Base-by-base conservation (phyloP, 2,329 filamentous ascomycete genomes). In the Phoma sp. region DNA sequence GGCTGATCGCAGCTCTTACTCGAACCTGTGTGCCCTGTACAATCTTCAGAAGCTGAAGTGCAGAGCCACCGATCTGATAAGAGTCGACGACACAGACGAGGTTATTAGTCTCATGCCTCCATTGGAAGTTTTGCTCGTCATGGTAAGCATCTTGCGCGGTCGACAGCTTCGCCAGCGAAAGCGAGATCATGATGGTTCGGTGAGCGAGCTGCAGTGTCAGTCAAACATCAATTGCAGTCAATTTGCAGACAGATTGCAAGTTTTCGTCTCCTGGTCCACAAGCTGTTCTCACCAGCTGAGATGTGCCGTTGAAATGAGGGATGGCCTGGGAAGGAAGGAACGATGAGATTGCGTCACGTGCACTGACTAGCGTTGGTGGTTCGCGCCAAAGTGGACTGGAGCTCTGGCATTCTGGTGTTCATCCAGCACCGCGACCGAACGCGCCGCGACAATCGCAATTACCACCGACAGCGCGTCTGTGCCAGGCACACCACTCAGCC, bases 11-110 rank as follows among this genome's bases (percentile, higher is more conserved):
- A 39, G 45, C 50, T 63, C 69, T 63, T 78, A 82, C 80, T 69
- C 80, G 63, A 49, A 77, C 62, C 46, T 77, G 72, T 13, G 69
- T 73, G 19, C 76, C 77, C 53, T 77, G 75, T 13, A 74, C 61
- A 25, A 82, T 64, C 63, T 74, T 75, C 63, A 80, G 64, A 12
- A 75, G 56, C 56, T 72, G 67, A 32, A 72, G 53, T 37, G 64
- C 56, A 17, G 55, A 57, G 31, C 58, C 61, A 25, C 51, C 62
- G 24, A 63, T 62, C 24, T 68, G 62, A 43, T 71, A 72, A 21
- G 62, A 68, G 49, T 76, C 74, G 29, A 75, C 56, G 17, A 69
- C 62, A 9, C 75, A 63, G 32, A 67, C 61, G 15, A 79, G 64
- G 22, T 73, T 61, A 9, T 67, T 52, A 13, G 57, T 65, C 3